phyloP scores from a whole-genome alignment of 345 rosid species.

The Lepidium didymum region DNA sequence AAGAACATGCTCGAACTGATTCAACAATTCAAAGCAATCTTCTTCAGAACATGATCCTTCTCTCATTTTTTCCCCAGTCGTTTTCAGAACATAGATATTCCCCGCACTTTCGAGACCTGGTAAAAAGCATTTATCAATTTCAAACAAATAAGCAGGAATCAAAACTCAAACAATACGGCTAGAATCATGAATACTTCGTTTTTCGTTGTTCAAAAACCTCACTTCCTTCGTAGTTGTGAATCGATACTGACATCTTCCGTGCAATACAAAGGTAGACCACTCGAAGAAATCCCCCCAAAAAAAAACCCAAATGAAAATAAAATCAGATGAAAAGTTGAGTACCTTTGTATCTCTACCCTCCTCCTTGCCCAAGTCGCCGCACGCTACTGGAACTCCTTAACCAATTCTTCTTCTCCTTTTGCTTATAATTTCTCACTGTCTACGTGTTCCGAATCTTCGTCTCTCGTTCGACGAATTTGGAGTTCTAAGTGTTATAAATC shows the following conservation, averaged over 20 bases:
- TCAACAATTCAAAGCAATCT: slow-evolving; percentile 33
- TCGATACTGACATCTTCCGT: too few species aligned
- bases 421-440: too few species aligned
- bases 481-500: too few species aligned
- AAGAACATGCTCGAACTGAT: slow-evolving; percentile 48
- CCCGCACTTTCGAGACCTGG: not conserved
- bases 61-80: slow-evolving; percentile 22
- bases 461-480: too few species aligned
- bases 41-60: slow-evolving; percentile 20
- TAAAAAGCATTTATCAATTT: not conserved
- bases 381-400: too few species aligned
- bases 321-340: not conserved
- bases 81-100: not conserved
- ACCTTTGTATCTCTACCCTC: not conserved
- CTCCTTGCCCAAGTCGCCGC: not conserved
- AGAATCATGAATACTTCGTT: too few species aligned
- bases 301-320: not conserved
- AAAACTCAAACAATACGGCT: too few species aligned
- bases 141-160: not conserved
- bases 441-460: too few species aligned
- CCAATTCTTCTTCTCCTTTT: too few species aligned
- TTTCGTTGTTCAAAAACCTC: too few species aligned
- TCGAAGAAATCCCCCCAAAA: not conserved
- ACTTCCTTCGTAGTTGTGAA: too few species aligned
- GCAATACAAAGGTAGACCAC: not conserved